Evolutionary conservation across 1,284 basidiomycete genomes (phyloP), one percentile per base, ranked within the genome.

Genomic region (Pseudozyma sp.): DNA sequence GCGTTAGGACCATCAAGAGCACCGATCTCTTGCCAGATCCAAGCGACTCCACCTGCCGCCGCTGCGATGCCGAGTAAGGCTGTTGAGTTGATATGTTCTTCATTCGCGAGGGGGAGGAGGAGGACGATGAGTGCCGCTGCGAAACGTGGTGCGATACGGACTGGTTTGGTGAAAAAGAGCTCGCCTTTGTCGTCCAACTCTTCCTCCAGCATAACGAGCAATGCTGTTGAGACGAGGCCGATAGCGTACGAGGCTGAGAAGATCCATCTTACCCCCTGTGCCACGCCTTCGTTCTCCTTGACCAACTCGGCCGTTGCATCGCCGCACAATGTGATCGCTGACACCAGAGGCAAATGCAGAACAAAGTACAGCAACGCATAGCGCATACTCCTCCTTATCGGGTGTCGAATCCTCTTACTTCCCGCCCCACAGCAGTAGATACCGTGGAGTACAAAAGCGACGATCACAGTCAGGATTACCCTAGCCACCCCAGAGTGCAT

Each of bases 1-100:
- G 76, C 76, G 57, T 77, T 77, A 11, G 79, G 79, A 3, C 79
- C 79, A 50, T 81, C 78, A n/a, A 81, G 47, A 21, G 70, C 53
- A 2, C 62, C 67, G 14, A 80, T 8, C 47, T 67, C 63, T 42
- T 81, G 78, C 79, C 79, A 81, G 19, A 74, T 38, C 60, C 76
- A 63, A 4, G 67, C 52, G 6, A 53, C 52, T 1, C 63, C 62
- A 9, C 70, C 59, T 16, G 71, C 31, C 1, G 54, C 64, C 2
- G 79, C 70, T 1, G 77, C 60, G 5, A 75, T 58, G 39, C 70
- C 79, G 42, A 81, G 53, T 38, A 80, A 18, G 9, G 62, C 66
- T 5, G 66, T 73, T 19, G 62, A 65, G 21, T 70, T 67, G 34
- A 66, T 25, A 7, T 55, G 52, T 0, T 69, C 36, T 52, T 81